These are phyloP conservation scores for Pascua guehoae DNA, from an alignment of 1,284 basidiomycete genomes.

Conservation along the genomic window DNA sequence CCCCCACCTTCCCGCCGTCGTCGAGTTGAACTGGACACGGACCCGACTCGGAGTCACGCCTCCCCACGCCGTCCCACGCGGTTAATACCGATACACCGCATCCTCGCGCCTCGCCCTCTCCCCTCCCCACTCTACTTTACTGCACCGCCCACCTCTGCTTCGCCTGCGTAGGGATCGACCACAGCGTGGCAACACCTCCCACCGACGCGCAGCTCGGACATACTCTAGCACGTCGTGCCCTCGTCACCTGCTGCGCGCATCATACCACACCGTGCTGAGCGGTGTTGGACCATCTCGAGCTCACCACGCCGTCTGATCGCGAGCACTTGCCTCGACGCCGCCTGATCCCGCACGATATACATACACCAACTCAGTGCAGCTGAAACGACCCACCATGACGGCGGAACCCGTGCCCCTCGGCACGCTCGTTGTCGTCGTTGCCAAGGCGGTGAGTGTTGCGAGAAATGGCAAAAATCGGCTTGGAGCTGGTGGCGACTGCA, in stretches of 20 bases:
- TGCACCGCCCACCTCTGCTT: too few species aligned
- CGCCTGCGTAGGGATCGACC: too few species aligned
- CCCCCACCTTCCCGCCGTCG: too few species aligned
- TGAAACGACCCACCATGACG: not conserved
- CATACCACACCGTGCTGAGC: not conserved
- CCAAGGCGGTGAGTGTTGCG: constrained; percentile 76
- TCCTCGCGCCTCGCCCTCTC: too few species aligned
- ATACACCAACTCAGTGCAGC: too few species aligned
- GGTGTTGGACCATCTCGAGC: not conserved
- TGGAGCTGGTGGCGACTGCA: not conserved
- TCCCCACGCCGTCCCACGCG: too few species aligned
- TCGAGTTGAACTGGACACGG: too few species aligned
- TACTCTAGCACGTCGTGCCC: not conserved
- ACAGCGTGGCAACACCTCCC: too few species aligned
- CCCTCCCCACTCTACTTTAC: too few species aligned
- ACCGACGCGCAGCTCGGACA: not conserved
- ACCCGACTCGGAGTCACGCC: too few species aligned
- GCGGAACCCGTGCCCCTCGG: constrained; percentile 68
- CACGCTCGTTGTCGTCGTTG: constrained; percentile 88
- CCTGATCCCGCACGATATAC: not conserved
- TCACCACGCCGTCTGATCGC: not conserved
- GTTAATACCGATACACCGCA: too few species aligned
- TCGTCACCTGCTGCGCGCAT: not conserved
- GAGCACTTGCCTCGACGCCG: not conserved
- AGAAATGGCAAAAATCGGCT: not conserved